Base-by-base conservation (phyloP, 2,329 filamentous ascomycete genomes). In the Beauveria asiatica region DNA sequence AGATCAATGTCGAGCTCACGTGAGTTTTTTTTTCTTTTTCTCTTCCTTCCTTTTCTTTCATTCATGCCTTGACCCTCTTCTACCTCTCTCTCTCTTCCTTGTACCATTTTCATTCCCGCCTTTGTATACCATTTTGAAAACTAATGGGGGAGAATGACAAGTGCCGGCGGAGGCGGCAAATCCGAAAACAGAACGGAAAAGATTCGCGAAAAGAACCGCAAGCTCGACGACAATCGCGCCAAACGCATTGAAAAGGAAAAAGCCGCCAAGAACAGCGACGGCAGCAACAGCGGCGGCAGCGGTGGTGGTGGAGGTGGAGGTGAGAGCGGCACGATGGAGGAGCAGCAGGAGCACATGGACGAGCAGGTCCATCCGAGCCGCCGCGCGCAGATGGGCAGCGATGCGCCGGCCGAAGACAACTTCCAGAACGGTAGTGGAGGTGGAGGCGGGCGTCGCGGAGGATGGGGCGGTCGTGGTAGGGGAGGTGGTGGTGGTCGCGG, bases 1-100 rank as follows among this genome's bases (percentile, higher is more conserved):
- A 87, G 74, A 95, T 97, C 68, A 97, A 96, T 70, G 89, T 97
- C 27, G 93, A 97, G 76, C 76, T 97, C 65, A 96, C 92, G 82
- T 91, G 74, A 74, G 86, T 81, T 3, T 19, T 16, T 13, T 25
- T 6, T 21, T 23, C 7, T 13, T 9, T 2, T 30, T 10, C 9
- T 27, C 9, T 9, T 30, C 6, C 27, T 2, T 8, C 10, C 10
- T 4, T 33, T 10, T 1, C 5, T 5, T 37, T 5, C 2, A 33
- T 33, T 33, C 11, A 5, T 37, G 33, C 11, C 33, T 37, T 6
- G 11, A 16, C 5, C 3, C 33, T 37, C 5, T 13, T 6, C 11
- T 5, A n/a, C n/a, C 33, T 2, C 33, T 5, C 33, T 13, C 33
- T 37, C 5, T 37, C 11, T 37, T 37, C 11, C 11, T 37, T 37